Evolutionary conservation across 345 rosid genomes (phyloP), one percentile per base, ranked within the genome.

Genomic region (Salix arbutifolia): DNA sequence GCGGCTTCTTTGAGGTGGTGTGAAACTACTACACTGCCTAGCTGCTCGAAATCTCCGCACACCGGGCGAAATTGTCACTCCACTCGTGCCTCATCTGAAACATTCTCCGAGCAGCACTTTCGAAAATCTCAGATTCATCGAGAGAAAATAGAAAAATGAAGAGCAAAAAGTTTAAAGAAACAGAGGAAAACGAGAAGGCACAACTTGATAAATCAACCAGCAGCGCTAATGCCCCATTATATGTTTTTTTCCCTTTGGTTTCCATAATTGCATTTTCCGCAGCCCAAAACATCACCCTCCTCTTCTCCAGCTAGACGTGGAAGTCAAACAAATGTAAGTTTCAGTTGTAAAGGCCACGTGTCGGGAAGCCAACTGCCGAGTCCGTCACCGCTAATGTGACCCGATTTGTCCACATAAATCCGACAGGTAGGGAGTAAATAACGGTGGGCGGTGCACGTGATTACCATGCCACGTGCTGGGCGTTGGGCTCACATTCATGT

Each of bases 311-410:
- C 75, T 7, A 44, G 64, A 72, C 62, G 74, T 81, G 76, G 2
- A 73, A 75, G 82, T 65, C 72, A 70, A 48, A 40, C 28, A n/a
- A 1, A 75, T 58, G 33, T 12, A 8, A 6, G 30, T 4, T 30
- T 38, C 72, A 61, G 19, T 65, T 40, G 70, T 25, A 5, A 5
- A 18, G 4, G 40, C 83, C 80, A 78, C 81, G 81, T 80, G 83
- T 74, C 72, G 5, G 9, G 0, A 56, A 35, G 13, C 10, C 2
- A 65, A 26, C 12, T 12, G 73, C 28, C 48, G 52, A 9, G 70
- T 25, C 65, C 37, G 82, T 79, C 89, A 81, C 83, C 85, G 83
- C 70, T 71, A 48, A 40, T 8, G 26, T 6, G 52, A 71, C 78
- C 19, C 48, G 76, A 67, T 53, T 8, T 71, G 74, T 42, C 64